Percentiles rank a stretch among this genome's conserved stretches.
Evolutionary conservation across 768 basidiomycete species (phyloP).

Genomic region (Auricularia sp.): DNA sequence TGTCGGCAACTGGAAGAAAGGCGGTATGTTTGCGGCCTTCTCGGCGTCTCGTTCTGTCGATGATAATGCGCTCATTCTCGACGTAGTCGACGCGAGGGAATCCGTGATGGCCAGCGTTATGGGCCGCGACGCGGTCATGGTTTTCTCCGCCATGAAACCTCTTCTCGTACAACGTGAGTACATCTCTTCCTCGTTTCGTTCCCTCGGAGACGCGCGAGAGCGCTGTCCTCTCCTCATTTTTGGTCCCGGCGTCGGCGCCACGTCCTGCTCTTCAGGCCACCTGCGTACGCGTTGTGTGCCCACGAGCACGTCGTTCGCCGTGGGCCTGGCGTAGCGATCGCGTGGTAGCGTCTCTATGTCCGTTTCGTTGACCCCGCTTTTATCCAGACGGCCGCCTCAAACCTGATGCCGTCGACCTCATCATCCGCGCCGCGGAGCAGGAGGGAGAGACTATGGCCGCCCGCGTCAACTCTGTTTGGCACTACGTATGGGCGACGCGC

Average conservation of each 20-base stretch:
- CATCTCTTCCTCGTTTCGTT: neutral
- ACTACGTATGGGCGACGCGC: neutral
- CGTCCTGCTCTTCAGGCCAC: too few species aligned
- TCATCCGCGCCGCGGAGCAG: neutral
- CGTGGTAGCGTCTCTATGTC: too few species aligned
- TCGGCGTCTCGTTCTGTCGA: neutral
- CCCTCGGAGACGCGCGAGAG: too few species aligned
- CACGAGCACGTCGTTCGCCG: too few species aligned
- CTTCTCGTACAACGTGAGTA: neutral
- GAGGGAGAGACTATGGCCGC: neutral
- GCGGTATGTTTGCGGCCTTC: neutral
- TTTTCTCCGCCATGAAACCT: neutral
- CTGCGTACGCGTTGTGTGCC: too few species aligned
- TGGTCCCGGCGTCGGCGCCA: too few species aligned
- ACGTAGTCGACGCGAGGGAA: neutral
- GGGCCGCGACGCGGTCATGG: conserved; percentile 1
- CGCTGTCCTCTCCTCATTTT: too few species aligned
- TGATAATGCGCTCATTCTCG: neutral
- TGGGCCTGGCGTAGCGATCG: too few species aligned
- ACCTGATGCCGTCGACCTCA: neutral
- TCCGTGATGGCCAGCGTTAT: neutral
- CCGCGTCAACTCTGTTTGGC: neutral
- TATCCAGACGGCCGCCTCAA: neutral
- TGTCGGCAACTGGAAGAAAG: neutral
- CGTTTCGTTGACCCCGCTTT: neutral